phyloP scores from a whole-genome alignment of 768 basidiomycete genomes.

The Hysterangium stoloniferum region DNA sequence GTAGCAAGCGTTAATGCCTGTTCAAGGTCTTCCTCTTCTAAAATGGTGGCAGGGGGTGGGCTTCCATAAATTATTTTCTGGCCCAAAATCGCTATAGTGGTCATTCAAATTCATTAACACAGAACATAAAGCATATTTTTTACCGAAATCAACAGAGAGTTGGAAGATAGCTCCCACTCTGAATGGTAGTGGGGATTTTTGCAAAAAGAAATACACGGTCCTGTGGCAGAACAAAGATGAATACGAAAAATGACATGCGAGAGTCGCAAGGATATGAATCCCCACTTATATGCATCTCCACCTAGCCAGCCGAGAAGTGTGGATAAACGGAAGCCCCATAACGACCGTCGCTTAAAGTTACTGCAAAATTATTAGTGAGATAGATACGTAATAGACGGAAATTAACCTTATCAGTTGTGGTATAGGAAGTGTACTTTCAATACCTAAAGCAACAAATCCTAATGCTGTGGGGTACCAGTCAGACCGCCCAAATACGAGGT shows the following conservation, averaged over 20 bases:
- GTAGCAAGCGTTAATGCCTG: constrained; percentile 63
- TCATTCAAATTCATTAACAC: constrained; percentile 10
- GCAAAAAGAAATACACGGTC: constrained; percentile 72
- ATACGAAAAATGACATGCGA: constrained; percentile 7
- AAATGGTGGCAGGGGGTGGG: constrained; percentile 44
- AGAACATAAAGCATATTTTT: constrained; percentile 21
- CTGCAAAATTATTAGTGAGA: constrained; percentile 29
- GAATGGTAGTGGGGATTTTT: constrained; percentile 70
- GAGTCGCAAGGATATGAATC: too few relatives aligned
- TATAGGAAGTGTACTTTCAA: constrained; percentile 82
- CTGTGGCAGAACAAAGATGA: constrained; percentile 31
- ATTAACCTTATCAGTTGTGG: constrained; percentile 72
- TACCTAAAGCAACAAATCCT: constrained; percentile 71
- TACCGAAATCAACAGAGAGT: constrained; percentile 69
- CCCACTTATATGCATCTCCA: constrained; percentile 80
- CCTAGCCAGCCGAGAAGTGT: constrained; percentile 79
- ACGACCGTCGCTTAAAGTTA: constrained; percentile 68
- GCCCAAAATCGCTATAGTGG: constrained; percentile 49
- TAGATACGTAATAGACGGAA: constrained; percentile 13
- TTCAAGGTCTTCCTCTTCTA: constrained; percentile 58
- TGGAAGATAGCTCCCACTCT: constrained; percentile 80
- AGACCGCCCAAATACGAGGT: constrained; percentile 64
- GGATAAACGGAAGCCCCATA: constrained; percentile 80
- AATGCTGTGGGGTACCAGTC: constrained; percentile 51
- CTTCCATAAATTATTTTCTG: constrained; percentile 75